Evolutionary conservation across 305 asterid species (phyloP).

Genomic region (Stenogyne calaminthoides): DNA sequence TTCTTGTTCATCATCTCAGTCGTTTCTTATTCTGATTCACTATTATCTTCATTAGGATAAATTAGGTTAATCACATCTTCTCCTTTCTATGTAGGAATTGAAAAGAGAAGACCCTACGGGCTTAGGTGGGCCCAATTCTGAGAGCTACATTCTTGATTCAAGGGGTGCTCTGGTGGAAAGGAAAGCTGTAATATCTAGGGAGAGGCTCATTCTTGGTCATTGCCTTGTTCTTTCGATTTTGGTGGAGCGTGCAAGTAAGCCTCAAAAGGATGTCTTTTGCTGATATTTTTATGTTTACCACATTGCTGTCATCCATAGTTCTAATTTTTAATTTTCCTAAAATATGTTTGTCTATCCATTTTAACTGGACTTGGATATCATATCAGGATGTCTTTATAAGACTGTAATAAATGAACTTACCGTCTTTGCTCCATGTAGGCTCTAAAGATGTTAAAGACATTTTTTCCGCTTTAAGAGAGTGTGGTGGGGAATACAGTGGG

Average conservation of each 20-base stretch:
- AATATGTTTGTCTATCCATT: not conserved
- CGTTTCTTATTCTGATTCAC: conserved; percentile 17
- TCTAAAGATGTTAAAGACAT: conserved; percentile 81
- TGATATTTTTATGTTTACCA: conserved; percentile 20
- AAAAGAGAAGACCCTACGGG: conserved; percentile 92
- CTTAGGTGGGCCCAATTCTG: conserved; percentile 88
- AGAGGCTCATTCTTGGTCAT: conserved; percentile 92
- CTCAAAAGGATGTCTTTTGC: conserved; percentile 28
- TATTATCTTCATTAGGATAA: not conserved
- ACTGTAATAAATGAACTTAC: conserved; percentile 20
- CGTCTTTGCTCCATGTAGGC: conserved; percentile 63
- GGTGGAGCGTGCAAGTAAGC: conserved; percentile 83
- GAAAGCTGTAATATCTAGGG: conserved; percentile 88
- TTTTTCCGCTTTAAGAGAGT: conserved; percentile 64
- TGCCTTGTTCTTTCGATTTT: conserved; percentile 89
- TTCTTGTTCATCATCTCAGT: conserved; percentile 23
- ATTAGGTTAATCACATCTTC: conserved; percentile 5
- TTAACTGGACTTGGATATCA: conserved; percentile 19
- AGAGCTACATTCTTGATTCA: conserved; percentile 82
- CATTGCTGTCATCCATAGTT: conserved; percentile 8
- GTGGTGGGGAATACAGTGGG: conserved; percentile 53
- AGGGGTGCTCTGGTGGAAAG: conserved; percentile 92
- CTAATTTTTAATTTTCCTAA: not conserved
- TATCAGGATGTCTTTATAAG: conserved; percentile 13
- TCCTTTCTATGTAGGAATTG: conserved; percentile 64